Evolutionary conservation across 2,329 filamentous ascomycete species (phyloP), one percentile per base, ranked within the genome.

Genomic region (Colletotrichum abscissum): DNA sequence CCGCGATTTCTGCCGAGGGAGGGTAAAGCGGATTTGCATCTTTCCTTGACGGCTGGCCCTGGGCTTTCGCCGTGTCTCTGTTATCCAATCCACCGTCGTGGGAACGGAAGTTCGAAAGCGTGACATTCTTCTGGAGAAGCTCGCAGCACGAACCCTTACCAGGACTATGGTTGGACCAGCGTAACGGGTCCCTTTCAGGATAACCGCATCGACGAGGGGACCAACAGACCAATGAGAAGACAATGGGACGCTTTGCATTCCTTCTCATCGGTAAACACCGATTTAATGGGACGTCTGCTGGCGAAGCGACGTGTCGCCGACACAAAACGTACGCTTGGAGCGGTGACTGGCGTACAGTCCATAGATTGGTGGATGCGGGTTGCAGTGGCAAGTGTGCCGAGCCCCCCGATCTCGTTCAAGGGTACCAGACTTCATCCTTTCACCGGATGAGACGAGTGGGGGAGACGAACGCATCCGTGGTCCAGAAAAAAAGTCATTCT

Each of bases 311-410:
- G 49, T 62, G 57, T 62, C 38, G 30, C 58, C 28, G 57, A 72
- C 69, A 63, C 54, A n/a, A 69, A 35, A 72, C 33, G 58, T n/a
- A 55, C 11, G 65, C 49, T 19, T 63, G 69, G 56, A 71, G 67
- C 67, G 67, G 71, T 73, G 71, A 67, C 71, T 49, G 60, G 46
- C 59, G 64, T 64, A 46, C 24, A 55, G 46, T 58, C 59, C 49
- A 65, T 14, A 56, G 14, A 35, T 59, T 46, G n/a, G 57, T 42
- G 55, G 68, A 38, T 58, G 63, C 42, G 35, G 62, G 46, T 65
- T 67, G 55, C 60, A 71, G 66, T 73, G 71, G 71, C 71, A 73
- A 71, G 55, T 60, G 55, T 67, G 68, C 54, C 68, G 68, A 74
- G 60, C 67, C 63, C 42, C 64, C 62, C 68, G 62, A 72, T 63